These are phyloP conservation scores for Tulasnella calospora DNA, from an alignment of 768 basidiomycete species.

Conservation along the genomic window DNA sequence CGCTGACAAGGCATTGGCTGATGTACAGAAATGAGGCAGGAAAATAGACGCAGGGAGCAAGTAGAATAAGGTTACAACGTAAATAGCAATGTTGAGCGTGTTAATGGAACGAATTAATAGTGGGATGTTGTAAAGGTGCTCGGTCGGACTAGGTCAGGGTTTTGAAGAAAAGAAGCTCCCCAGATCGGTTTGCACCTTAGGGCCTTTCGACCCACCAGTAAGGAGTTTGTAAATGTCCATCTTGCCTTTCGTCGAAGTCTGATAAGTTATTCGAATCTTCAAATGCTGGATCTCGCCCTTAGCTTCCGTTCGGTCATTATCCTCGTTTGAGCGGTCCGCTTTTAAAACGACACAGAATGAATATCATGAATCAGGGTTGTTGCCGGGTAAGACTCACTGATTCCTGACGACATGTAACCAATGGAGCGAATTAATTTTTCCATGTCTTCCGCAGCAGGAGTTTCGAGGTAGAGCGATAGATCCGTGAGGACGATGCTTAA, in stretches of 20 bases:
- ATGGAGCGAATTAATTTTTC: not conserved
- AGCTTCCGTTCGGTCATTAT: conserved; percentile 2
- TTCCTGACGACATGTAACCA: not conserved
- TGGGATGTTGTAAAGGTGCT: not conserved
- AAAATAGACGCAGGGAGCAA: not conserved
- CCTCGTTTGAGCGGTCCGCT: not conserved
- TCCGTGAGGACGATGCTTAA: not conserved
- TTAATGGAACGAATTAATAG: not conserved
- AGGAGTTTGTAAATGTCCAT: not conserved
- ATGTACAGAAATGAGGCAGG: conserved; percentile 10
- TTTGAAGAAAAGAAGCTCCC: not conserved
- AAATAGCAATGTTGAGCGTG: not conserved
- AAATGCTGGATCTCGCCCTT: conserved; percentile 18
- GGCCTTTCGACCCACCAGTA: not conserved
- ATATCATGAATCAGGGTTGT: not conserved
- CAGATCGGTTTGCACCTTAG: not conserved
- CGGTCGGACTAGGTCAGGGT: not conserved
- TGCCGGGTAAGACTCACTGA: not conserved
- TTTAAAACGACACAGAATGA: not conserved
- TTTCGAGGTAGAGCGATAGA: not conserved
- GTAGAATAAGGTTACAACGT: not conserved
- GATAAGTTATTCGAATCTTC: conserved; percentile 11
- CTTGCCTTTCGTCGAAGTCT: not conserved
- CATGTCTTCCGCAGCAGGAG: not conserved
- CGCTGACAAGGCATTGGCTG: conserved; percentile 10